Conservation (phyloP, 441 rosid species). For the Aquilaria agallochum region DNA sequence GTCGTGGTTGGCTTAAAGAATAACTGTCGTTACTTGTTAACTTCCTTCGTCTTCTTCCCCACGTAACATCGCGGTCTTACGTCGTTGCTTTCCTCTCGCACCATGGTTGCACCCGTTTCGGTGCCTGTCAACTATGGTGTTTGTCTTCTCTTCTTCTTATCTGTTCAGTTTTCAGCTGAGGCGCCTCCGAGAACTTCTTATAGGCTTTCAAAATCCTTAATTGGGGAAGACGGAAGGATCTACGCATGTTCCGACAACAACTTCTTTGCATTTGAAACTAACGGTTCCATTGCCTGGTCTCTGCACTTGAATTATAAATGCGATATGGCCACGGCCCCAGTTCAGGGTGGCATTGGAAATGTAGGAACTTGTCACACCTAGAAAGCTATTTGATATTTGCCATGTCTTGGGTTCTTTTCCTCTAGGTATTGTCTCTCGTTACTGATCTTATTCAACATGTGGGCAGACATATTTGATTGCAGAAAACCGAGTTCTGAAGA, state of each 20-base stretch:
- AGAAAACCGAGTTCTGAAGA: conserved; percentile 58
- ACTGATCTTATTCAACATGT: conserved; percentile 13
- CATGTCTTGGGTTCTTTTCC: neutral
- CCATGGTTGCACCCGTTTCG: too few relatives aligned
- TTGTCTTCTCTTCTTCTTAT: neutral
- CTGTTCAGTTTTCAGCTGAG: conserved; percentile 26
- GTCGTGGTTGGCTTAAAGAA: too few relatives aligned
- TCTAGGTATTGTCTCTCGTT: neutral
- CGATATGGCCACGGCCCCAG: conserved; percentile 43
- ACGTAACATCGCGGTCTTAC: too few relatives aligned
- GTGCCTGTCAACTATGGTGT: neutral
- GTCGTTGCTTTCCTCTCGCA: too few relatives aligned
- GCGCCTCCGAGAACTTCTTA: conserved; percentile 15
- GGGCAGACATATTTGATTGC: conserved; percentile 77
- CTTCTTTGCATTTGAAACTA: conserved; percentile 60
- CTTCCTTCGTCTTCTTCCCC: too few relatives aligned
- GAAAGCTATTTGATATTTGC: neutral
- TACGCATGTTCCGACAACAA: conserved; percentile 61
- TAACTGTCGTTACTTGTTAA: too few relatives aligned
- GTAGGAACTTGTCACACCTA: conserved; percentile 19
- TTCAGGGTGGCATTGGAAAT: conserved; percentile 54
- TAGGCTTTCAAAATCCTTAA: conserved; percentile 56
- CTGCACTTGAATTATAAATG: conserved; percentile 53
- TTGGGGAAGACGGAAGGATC: conserved; percentile 63
- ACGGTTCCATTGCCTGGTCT: conserved; percentile 79